A percentile compares a stretch with the other conserved stretches of the same genome.
Conservation (phyloP, 148 eudicot species). For the Cornus controversa region DNA sequence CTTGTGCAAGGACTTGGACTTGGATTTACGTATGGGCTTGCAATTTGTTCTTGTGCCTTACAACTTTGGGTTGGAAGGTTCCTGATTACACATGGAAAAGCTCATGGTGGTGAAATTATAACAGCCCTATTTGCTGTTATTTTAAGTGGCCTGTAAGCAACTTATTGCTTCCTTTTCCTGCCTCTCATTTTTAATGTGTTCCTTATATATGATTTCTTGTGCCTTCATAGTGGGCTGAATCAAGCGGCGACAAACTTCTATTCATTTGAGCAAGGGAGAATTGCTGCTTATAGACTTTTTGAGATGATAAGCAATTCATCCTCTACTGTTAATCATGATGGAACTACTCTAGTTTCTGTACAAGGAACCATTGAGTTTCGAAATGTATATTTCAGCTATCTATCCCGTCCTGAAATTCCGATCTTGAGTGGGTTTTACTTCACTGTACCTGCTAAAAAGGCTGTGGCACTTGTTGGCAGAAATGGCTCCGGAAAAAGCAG, state of each 20-base stretch:
- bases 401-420: slow-evolving; percentile 97
- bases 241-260: slow-evolving; percentile 99
- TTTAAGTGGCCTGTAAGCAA: slow-evolving; percentile 93
- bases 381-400: slow-evolving; percentile 94
- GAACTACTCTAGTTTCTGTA: slow-evolving; percentile 56
- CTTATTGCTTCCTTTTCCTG: slow-evolving; percentile 12
- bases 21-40: slow-evolving; percentile 98
- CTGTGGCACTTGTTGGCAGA: slow-evolving; percentile 98
- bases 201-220: slow-evolving; percentile 14
- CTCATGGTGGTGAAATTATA: slow-evolving; percentile 91
- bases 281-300: slow-evolving; percentile 95
- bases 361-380: slow-evolving; percentile 98
- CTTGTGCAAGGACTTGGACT: slow-evolving; percentile 99
- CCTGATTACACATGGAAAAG: slow-evolving; percentile 65
- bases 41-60: slow-evolving; percentile 97
- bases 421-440: slow-evolving; percentile 98
- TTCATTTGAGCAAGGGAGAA: slow-evolving; percentile 98
- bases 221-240: slow-evolving; percentile 72
- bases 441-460: slow-evolving; percentile 89
- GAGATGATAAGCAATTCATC: slow-evolving; percentile 98
- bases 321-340: slow-evolving; percentile 72
- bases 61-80: slow-evolving; percentile 98
- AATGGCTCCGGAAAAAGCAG: slow-evolving; percentile 99
- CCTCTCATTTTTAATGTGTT: not conserved
- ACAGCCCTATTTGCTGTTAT: slow-evolving; percentile 92